phyloP scores from a whole-genome alignment of 345 rosid genomes.

The Ricinus communis region DNA sequence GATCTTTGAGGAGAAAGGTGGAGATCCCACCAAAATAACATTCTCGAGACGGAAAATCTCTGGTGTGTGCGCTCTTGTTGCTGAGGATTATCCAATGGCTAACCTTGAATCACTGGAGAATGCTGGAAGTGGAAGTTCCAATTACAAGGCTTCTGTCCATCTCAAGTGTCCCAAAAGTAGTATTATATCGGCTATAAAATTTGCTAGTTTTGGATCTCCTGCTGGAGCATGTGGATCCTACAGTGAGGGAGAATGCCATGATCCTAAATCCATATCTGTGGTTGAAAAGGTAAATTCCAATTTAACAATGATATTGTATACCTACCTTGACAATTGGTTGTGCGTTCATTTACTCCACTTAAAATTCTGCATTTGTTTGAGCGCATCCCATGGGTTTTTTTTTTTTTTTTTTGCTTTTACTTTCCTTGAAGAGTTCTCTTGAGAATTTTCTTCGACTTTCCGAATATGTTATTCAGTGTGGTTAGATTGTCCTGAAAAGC shows the following conservation, averaged over 20 bases:
- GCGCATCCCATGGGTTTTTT: not conserved
- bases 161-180: conserved; percentile 45
- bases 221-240: conserved; percentile 55
- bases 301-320: too few relatives aligned
- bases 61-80: conserved; percentile 33
- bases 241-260: conserved; percentile 53
- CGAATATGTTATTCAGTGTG: not conserved
- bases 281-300: conserved; percentile 46
- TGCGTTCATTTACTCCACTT: too few relatives aligned
- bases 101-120: conserved; percentile 14
- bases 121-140: conserved; percentile 20
- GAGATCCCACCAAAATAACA: conserved; percentile 65
- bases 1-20: conserved; percentile 88
- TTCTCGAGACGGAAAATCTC: conserved; percentile 62
- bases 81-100: conserved; percentile 43
- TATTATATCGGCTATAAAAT: conserved; percentile 40
- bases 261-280: conserved; percentile 39
- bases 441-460: not conserved
- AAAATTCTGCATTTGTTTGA: not conserved
- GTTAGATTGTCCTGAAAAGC: not conserved
- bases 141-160: conserved; percentile 26
- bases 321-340: too few relatives aligned
- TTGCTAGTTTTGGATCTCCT: conserved; percentile 69
- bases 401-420: not conserved
- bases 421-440: not conserved